Base-by-base conservation (phyloP, 2,329 filamentous ascomycete genomes). In the Nakataea oryzae region DNA sequence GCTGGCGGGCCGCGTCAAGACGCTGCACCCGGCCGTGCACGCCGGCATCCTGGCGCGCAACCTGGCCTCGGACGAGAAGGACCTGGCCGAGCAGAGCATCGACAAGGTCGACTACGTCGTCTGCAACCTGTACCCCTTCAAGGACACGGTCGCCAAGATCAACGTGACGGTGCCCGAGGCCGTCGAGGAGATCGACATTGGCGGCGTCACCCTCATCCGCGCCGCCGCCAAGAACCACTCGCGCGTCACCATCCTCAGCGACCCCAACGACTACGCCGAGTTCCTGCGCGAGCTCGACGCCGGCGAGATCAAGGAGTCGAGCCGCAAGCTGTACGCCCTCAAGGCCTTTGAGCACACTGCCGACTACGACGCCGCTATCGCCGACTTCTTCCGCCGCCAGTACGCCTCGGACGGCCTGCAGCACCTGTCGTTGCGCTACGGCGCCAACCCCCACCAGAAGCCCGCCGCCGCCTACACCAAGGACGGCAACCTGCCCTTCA, bases 61-160 rank as follows among this genome's bases (percentile, higher is more conserved):
- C 76, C 88, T 97, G 68, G 92, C 90, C 68, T 93, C 93, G 17
- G 95, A 99, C 77, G 91, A 97, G 79, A 96, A 96, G 78, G 95
- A 99, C 73, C 87, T 99, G 59, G 91, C 91, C 60, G 90, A 95
- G 75, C 91, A 96, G 79, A 95, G 92, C 78, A 96, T 96, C 74
- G 84, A 90, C 79, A 96, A 96, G 79, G 91, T 96, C 64, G 91
- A 96, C 83, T 96, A 88, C 70, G 91, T 96, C 69, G 89, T 99
- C 74, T 97, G 95, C 88, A 99, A 99, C 79, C 84, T 99, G 62
- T 97, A 99, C 77, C 95, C 95, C 14, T 99, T 99, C 86, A 97
- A 97, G 81, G 93, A 97, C 74, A 99, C 95, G 34, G 87, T 99
- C 69, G 89, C 92, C 70, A 96, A 97, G 83, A 87, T 96, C 80